phyloP scores from a whole-genome alignment of 306 rosid species.

The Oxytropis ochrocephala region DNA sequence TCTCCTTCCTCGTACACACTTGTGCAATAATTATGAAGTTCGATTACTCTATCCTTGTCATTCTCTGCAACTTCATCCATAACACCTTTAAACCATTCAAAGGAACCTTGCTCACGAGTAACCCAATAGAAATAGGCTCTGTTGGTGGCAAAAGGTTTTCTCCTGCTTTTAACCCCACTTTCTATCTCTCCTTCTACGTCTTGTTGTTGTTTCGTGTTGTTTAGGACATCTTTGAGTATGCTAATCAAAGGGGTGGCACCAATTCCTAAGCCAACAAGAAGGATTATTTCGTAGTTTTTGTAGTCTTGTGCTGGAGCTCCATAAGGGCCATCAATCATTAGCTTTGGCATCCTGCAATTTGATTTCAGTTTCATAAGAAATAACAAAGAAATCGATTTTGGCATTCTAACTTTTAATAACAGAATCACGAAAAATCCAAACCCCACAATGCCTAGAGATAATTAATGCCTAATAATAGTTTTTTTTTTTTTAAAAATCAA shows the following conservation, averaged over 20 bases:
- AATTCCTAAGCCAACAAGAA: constrained; percentile 79
- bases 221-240: constrained; percentile 72
- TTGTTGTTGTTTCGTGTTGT: constrained; percentile 61
- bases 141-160: constrained; percentile 58
- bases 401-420: background rate
- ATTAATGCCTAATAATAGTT: too few species aligned
- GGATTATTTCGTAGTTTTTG: constrained; percentile 73
- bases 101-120: constrained; percentile 85
- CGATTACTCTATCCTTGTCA: constrained; percentile 53
- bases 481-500: too few species aligned
- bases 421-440: background rate
- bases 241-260: constrained; percentile 88
- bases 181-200: constrained; percentile 43
- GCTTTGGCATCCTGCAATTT: constrained; percentile 64
- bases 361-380: background rate
- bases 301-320: constrained; percentile 98
- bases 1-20: constrained; percentile 94
- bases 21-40: constrained; percentile 80
- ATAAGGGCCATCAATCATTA: constrained; percentile 73
- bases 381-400: background rate
- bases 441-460: too few species aligned
- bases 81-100: constrained; percentile 85
- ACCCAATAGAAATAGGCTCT: constrained; percentile 91
- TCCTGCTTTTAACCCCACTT: constrained; percentile 29
- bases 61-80: constrained; percentile 82